Evolutionary conservation across 2,329 filamentous ascomycete genomes (phyloP).

Genomic region (Penicillium sp.): DNA sequence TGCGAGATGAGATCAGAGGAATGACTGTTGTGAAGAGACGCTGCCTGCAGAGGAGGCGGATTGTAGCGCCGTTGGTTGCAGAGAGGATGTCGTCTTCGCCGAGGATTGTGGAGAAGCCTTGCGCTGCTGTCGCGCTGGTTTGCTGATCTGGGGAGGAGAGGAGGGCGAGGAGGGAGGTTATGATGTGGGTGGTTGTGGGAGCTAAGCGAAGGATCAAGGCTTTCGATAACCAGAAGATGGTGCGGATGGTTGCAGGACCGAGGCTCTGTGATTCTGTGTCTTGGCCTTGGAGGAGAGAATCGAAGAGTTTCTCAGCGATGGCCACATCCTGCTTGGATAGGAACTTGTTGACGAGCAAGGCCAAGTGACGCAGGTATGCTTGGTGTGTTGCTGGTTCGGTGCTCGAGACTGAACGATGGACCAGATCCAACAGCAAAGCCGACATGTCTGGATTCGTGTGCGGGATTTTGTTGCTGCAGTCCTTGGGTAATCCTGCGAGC

Average conservation of each 20-base stretch:
- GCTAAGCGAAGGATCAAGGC: slow-evolving; percentile 56
- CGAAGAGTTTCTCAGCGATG: slow-evolving; percentile 33
- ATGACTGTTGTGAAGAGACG: slow-evolving; percentile 60
- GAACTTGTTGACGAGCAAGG: slow-evolving; percentile 44
- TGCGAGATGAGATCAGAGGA: slow-evolving; percentile 54
- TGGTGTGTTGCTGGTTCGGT: slow-evolving; percentile 38
- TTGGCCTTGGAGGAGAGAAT: slow-evolving; percentile 27
- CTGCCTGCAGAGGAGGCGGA: slow-evolving; percentile 63
- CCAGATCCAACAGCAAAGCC: slow-evolving; percentile 36
- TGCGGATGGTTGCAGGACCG: slow-evolving; percentile 47
- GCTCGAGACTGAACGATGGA: slow-evolving; percentile 32
- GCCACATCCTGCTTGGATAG: slow-evolving; percentile 34
- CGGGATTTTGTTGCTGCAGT: slow-evolving; percentile 30
- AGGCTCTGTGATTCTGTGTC: slow-evolving; percentile 22
- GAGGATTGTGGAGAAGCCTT: slow-evolving; percentile 59
- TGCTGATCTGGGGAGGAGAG: slow-evolving; percentile 45
- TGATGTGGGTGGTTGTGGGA: slow-evolving; percentile 50
- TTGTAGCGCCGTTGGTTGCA: slow-evolving; percentile 59
- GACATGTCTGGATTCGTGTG: slow-evolving; percentile 33
- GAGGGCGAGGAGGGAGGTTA: slow-evolving; percentile 50
- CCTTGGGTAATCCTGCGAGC: slow-evolving; percentile 51
- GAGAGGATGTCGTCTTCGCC: slow-evolving; percentile 61
- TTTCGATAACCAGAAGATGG: slow-evolving; percentile 61
- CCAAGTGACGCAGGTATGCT: slow-evolving; percentile 43
- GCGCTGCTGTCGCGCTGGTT: slow-evolving; percentile 53